Evolutionary conservation across 139 green algal genomes (phyloP).

Genomic region (Coelastrella sp.): DNA sequence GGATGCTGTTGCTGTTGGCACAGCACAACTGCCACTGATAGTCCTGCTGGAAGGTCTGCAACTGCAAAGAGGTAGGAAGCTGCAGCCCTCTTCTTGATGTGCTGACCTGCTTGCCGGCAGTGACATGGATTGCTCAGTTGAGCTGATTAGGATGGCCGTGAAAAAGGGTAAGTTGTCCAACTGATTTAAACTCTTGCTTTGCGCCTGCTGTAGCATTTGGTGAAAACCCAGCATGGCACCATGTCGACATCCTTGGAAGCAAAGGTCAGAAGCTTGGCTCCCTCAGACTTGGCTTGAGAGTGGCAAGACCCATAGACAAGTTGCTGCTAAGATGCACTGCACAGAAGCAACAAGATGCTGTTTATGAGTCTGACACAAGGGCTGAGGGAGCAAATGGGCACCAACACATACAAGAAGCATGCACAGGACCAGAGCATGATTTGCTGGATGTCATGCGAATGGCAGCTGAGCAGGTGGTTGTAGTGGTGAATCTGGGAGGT

Average conservation of each 20-base stretch:
- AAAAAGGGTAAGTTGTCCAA: neutral
- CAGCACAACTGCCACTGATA: constrained; percentile 57
- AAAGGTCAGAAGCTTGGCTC: constrained; percentile 57
- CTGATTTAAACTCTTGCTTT: neutral
- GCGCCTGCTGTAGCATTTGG: constrained; percentile 50
- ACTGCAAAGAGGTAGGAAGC: constrained; percentile 51
- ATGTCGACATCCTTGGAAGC: constrained; percentile 58
- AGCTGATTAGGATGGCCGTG: neutral
- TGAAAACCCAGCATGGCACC: constrained; percentile 61
- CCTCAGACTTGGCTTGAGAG: constrained; percentile 63
- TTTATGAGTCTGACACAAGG: neutral
- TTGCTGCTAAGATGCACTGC: constrained; percentile 53
- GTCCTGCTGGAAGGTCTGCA: constrained; percentile 64
- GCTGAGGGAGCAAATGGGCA: neutral
- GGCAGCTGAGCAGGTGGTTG: constrained; percentile 22
- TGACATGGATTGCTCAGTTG: neutral
- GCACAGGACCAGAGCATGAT: neutral
- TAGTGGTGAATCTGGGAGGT: too few relatives aligned
- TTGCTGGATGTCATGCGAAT: neutral
- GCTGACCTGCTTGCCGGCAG: neutral
- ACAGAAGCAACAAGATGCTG: neutral
- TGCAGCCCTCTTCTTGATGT: neutral
- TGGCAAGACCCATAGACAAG: constrained; percentile 56
- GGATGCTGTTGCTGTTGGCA: constrained; percentile 56
- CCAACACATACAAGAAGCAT: neutral